These are phyloP conservation scores for Mortierella sp. DNA, from an alignment of 371 early-diverging fungal genomes.

Conservation along the genomic window DNA sequence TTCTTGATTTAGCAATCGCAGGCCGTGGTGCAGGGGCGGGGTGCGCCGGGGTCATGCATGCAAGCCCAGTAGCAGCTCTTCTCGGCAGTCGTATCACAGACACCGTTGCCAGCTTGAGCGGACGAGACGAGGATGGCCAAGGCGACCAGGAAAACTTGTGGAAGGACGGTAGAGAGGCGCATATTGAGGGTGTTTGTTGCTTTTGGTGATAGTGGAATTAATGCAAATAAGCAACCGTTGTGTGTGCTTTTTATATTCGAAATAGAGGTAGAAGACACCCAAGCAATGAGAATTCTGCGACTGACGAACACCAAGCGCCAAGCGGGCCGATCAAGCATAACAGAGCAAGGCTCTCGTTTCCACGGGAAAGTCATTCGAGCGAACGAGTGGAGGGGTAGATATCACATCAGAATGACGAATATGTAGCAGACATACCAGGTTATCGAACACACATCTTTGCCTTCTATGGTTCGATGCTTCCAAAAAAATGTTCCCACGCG, in stretches of 20 bases:
- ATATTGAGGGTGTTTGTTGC: neutral
- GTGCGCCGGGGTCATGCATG: neutral
- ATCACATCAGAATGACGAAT: constrained; percentile 8
- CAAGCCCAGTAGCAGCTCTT: neutral
- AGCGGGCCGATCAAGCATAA: neutral
- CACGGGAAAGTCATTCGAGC: neutral
- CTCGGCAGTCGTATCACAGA: neutral
- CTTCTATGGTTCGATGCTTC: neutral
- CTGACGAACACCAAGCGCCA: neutral
- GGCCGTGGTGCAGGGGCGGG: constrained; percentile 5
- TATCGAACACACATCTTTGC: neutral
- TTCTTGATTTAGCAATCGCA: neutral
- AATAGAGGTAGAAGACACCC: neutral
- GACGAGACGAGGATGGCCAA: neutral
- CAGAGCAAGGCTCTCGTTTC: neutral
- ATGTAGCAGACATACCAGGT: neutral
- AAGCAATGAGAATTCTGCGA: neutral
- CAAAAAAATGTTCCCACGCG: neutral
- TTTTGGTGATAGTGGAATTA: neutral
- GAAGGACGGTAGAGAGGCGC: neutral
- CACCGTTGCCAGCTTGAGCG: constrained; percentile 1
- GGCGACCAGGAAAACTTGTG: neutral
- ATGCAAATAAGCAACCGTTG: neutral
- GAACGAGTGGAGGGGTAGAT: neutral
- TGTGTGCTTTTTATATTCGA: neutral